Conservation (phyloP, 768 basidiomycete genomes). For the Wakefieldia striispora region DNA sequence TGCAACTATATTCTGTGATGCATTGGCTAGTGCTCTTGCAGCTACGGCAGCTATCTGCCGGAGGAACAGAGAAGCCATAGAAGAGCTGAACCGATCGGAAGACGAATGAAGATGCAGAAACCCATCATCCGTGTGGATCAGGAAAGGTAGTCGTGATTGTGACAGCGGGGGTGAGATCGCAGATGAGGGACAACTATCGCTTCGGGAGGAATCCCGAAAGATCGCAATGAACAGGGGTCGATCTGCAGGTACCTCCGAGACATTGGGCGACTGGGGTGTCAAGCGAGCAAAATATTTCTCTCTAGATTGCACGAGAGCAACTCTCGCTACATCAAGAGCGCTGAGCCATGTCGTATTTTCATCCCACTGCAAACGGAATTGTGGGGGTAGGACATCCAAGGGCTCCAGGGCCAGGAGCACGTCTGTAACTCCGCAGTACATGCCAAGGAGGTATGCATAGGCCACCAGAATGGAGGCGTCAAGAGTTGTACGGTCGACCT, state of each 20-base stretch:
- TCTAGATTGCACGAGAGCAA: slow-evolving; percentile 3
- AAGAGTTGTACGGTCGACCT: slow-evolving; percentile 1
- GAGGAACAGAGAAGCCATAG: slow-evolving; percentile 15
- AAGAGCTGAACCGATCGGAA: slow-evolving; percentile 10
- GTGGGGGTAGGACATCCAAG: background rate
- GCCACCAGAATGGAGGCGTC: slow-evolving; percentile 19
- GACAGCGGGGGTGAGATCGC: background rate
- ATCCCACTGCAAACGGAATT: slow-evolving; percentile 19
- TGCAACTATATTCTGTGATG: slow-evolving; percentile 5
- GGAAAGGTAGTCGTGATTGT: slow-evolving; percentile 8
- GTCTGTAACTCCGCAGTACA: slow-evolving; percentile 21
- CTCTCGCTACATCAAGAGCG: slow-evolving; percentile 9
- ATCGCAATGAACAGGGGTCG: slow-evolving; percentile 14
- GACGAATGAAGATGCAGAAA: slow-evolving; percentile 14
- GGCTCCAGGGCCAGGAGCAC: slow-evolving; percentile 18
- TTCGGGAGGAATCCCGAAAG: slow-evolving; percentile 11
- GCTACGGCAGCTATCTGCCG: slow-evolving; percentile 15
- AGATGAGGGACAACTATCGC: background rate
- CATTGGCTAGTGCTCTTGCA: slow-evolving; percentile 1
- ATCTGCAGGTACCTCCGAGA: background rate
- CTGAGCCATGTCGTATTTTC: slow-evolving; percentile 14
- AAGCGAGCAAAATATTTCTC: background rate
- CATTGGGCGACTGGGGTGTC: background rate
- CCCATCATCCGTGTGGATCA: slow-evolving; percentile 3
- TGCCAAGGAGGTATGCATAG: slow-evolving; percentile 20